Base-by-base conservation (phyloP, 2,329 filamentous ascomycete species). In the Cytospora leucostoma region DNA sequence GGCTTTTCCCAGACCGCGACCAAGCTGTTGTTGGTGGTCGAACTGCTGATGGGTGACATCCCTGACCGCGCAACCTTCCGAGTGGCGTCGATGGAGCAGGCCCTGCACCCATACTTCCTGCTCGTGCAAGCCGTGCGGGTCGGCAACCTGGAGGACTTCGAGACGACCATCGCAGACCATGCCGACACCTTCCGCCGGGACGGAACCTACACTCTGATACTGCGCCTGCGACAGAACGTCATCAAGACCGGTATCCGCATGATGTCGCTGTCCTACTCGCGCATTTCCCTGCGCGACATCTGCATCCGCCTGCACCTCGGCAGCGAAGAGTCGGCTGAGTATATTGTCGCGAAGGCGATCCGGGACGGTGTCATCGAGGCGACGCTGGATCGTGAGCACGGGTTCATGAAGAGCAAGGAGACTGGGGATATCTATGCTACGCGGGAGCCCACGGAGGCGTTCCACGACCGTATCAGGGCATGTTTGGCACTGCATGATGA, bases 191-290 rank as follows among this genome's bases (percentile, higher is more conserved):
- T 98, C 88, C 90, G 92, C 72, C 89, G 90, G 69, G 95, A 99
- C 74, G 92, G 92, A 63, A 98, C 94, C 21, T 98, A 98, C 81
- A 96, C 93, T 12, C 84, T 99, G 63, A 96, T 98, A 71, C 85
- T 98, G 67, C 93, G 95, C 67, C 84, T 99, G 66, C 89, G 95
- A 70, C 95, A 99, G 78, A 99, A 99, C 74, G 95, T 99, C 73
- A 98, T 99, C 86, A 97, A 97, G 83, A 99, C 95, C 4, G 95
- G 95, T 69, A 97, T 99, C 68, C 92, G 95, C 70, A 97, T 98
- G 93, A 96, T 99, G 87, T 98, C 94, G 49, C 83, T 99, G 68
- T 97, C 93, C 21, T 99, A 99, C 81, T 97, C 94, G 65, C 91
- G 94, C 67, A 99, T 99, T 73, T 97, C 94, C 1, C 85, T 99